Evolutionary conservation across 2,329 filamentous ascomycete genomes (phyloP), one percentile per base, ranked within the genome.

Genomic region (Phyllosticta citribraziliensis): DNA sequence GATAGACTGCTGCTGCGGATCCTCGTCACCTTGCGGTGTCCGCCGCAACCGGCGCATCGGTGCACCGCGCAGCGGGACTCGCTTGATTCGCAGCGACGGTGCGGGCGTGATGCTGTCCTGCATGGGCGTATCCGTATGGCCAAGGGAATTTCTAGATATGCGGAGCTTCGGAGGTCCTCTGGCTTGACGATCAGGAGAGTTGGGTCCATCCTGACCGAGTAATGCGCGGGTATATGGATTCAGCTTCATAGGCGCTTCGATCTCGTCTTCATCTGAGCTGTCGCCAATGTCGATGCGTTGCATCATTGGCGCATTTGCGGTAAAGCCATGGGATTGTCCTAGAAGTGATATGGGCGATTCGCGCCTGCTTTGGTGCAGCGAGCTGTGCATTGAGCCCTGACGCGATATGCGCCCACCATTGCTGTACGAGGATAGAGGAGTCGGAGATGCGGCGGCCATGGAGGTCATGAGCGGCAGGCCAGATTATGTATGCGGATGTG

Each of bases 211-310:
- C 60, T 80, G 78, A 22, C 74, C 74, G 56, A 97, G 80, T 17
- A 97, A 80, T 20, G 91, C 92, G 71, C 94, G 93, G 56, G 93
- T 96, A 66, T 94, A 84, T 68, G 92, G 91, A 72, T 91, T 97
- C 72, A 97, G 88, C 77, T 94, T 95, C 84, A 94, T 91, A 68
- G 91, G 91, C 58, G 76, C 70, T 67, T 90, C 88, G 17, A 89
- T 89, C 75, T 97, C 93, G 69, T 97, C 93, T 75, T 97, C 93
- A 47, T 47, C 40, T 24, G 92, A 96, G 78, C 90, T 96, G 71
- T 96, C 92, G 67, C 89, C 87, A 66, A 86, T 76, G 68, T 77
- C 71, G 65, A 80, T 78, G 65, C 75, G 76, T 67, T 78, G 76
- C 69, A 78, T 73, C 72, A 75, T 75, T 19, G 74, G 74, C 64